A percentile compares a stretch with the other conserved stretches of the same genome.
These are phyloP conservation scores for Nigrograna mackinnonii DNA, from an alignment of 2,329 filamentous ascomycete genomes.

Conservation along the genomic window DNA sequence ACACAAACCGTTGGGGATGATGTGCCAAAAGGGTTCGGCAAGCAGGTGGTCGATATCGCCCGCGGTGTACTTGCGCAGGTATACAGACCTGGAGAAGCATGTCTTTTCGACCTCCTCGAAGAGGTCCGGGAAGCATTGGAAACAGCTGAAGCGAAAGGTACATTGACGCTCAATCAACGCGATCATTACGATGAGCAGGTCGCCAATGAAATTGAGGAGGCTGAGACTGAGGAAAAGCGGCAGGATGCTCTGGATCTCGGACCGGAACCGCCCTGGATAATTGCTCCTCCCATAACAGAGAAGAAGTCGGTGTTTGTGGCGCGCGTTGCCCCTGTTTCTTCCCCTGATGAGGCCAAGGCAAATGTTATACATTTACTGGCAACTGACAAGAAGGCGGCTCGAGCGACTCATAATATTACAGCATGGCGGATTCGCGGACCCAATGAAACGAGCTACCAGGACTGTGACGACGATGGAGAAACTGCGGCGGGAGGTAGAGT, in stretches of 20 bases:
- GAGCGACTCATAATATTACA: constrained; percentile 92
- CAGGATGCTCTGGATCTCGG: constrained; percentile 22
- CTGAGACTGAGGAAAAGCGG: neutral
- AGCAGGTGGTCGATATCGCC: constrained; percentile 70
- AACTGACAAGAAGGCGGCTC: constrained; percentile 81
- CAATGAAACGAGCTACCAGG: constrained; percentile 69
- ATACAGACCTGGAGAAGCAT: constrained; percentile 76
- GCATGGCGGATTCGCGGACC: constrained; percentile 80
- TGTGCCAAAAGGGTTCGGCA: constrained; percentile 72
- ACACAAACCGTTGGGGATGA: constrained; percentile 76
- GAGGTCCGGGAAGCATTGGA: constrained; percentile 53
- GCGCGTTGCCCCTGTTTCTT: constrained; percentile 70
- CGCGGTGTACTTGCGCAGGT: constrained; percentile 67
- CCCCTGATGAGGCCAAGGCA: constrained; percentile 69
- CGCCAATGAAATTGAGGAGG: constrained; percentile 3
- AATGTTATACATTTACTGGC: constrained; percentile 77
- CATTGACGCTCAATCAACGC: constrained; percentile 25
- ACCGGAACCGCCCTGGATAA: constrained; percentile 66
- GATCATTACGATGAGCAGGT: neutral
- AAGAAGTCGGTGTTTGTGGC: constrained; percentile 89
- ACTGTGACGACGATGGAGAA: constrained; percentile 96
- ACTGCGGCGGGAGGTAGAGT: constrained; percentile 85
- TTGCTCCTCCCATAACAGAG: constrained; percentile 76
- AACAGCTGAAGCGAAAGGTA: constrained; percentile 48
- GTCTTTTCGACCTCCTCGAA: constrained; percentile 89